A percentile compares a stretch with the other conserved stretches of the same genome.
Evolutionary conservation across 352 stramenopile genomes (phyloP).

Genomic region (Phytophthora colocasiae): DNA sequence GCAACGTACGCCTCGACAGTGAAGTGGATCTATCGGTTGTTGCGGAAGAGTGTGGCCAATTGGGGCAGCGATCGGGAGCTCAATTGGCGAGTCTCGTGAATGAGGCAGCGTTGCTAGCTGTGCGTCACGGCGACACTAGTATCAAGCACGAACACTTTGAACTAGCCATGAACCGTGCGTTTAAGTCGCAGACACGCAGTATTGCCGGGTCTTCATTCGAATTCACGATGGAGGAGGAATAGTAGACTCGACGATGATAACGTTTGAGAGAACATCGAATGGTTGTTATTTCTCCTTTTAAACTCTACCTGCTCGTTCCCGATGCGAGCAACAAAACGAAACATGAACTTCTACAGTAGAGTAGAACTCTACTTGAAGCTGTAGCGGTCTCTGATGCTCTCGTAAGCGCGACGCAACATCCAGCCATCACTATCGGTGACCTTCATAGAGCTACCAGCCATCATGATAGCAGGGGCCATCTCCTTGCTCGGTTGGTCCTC

Average conservation of each 20-base stretch:
- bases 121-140: slow-evolving; percentile 66
- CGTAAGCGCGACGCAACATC: slow-evolving; percentile 36
- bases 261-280: slow-evolving; percentile 4
- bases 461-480: slow-evolving; percentile 29
- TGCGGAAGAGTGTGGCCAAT: slow-evolving; percentile 59
- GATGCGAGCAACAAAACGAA: slow-evolving; percentile 11
- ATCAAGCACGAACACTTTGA: slow-evolving; percentile 80
- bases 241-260: slow-evolving; percentile 1
- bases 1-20: slow-evolving; percentile 60
- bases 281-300: neutral
- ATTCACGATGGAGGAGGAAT: slow-evolving; percentile 53
- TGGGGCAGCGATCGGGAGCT: slow-evolving; percentile 73
- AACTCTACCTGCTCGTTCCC: slow-evolving; percentile 6
- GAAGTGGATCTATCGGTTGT: slow-evolving; percentile 63
- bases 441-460: slow-evolving; percentile 29
- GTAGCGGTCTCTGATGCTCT: slow-evolving; percentile 23
- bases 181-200: slow-evolving; percentile 64
- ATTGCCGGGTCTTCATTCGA: slow-evolving; percentile 64
- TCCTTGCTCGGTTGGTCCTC: slow-evolving; percentile 15
- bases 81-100: slow-evolving; percentile 86
- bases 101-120: slow-evolving; percentile 80
- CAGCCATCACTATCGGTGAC: slow-evolving; percentile 36
- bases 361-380: slow-evolving; percentile 17
- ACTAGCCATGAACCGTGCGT: slow-evolving; percentile 74
- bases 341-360: too few species aligned